Evolutionary conservation across 2,329 filamentous ascomycete genomes (phyloP), one percentile per base, ranked within the genome.

Genomic region (Xylaria sp.): DNA sequence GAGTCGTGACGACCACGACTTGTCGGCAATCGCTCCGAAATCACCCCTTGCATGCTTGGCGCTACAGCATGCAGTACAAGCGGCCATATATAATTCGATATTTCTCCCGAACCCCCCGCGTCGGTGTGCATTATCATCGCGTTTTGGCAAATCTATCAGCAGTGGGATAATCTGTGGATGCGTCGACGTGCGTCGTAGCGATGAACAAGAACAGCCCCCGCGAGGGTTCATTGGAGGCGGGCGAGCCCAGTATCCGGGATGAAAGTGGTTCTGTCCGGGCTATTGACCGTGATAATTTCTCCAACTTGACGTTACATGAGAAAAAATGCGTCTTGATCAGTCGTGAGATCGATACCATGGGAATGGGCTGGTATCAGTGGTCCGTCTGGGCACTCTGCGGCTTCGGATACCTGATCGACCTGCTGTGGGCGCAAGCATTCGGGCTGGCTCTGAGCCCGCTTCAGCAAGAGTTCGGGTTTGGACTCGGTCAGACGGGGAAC

Each of bases 301-400:
- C 51, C 7, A 51, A 41, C 8, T 55, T 67, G 39, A 63, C 64
- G 20, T 48, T 65, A 9, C 56, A 67, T 48, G 68, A 67, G 68
- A 70, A 67, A 51, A 92, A 92, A 78, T 89, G 89, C 34, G 91
- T 91, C 76, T 86, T 95, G 65, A 90, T 96, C 78, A 94, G 94
- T 81, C 90, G 90, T 78, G 92, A 92, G 37, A 88, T 96, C 65
- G 89, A 93, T 76, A 92, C 95, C 76, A 94, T 95, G 74, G 93
- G 92, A 46, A 95, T 95, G 91, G 93, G 93, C 46, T 84, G 83
- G 65, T 96, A 96, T 76, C 92, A 96, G 77, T 94, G 92, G 92
- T 84, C 91, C 75, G 83, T 97, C 5, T 97, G 95, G 77, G 80
- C 88, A 34, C 84, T 95, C 0, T 94, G 91, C 76, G 93, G 93